phyloP scores from a whole-genome alignment of 257 asterid genomes.

The Capsicum rhomboideum region DNA sequence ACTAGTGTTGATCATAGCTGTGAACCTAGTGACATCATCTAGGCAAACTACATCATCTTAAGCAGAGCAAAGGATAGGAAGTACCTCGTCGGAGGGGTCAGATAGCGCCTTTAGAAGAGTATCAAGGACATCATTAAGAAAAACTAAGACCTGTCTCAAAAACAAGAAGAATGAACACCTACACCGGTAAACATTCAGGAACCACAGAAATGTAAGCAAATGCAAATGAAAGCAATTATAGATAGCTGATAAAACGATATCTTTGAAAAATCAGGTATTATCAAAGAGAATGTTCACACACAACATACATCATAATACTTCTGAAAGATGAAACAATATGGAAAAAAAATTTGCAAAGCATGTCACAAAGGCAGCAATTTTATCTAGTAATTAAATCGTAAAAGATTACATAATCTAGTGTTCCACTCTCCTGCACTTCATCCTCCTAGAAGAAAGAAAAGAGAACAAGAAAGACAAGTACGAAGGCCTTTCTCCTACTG shows the following conservation, averaged over 20 bases:
- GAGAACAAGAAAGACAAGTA: background rate
- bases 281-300: background rate
- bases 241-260: background rate
- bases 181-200: background rate
- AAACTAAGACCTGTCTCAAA: constrained; percentile 67
- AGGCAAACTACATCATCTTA: constrained; percentile 1
- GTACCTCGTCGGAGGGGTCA: constrained; percentile 99
- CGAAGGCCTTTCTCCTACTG: background rate
- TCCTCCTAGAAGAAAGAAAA: background rate
- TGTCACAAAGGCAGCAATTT: background rate
- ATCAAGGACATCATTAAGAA: constrained; percentile 70
- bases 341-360: background rate
- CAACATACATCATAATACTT: background rate
- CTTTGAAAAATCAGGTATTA: background rate
- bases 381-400: background rate
- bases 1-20: background rate
- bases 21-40: background rate
- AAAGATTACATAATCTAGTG: background rate
- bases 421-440: background rate
- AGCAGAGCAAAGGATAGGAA: constrained; percentile 13
- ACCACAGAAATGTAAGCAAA: background rate
- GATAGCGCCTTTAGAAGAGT: constrained; percentile 87
- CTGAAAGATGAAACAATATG: background rate
- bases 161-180: constrained; percentile 3
- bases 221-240: background rate